Evolutionary conservation across 2,329 filamentous ascomycete genomes (phyloP), one percentile per base, ranked within the genome.

Genomic region (Knufia fluminis): DNA sequence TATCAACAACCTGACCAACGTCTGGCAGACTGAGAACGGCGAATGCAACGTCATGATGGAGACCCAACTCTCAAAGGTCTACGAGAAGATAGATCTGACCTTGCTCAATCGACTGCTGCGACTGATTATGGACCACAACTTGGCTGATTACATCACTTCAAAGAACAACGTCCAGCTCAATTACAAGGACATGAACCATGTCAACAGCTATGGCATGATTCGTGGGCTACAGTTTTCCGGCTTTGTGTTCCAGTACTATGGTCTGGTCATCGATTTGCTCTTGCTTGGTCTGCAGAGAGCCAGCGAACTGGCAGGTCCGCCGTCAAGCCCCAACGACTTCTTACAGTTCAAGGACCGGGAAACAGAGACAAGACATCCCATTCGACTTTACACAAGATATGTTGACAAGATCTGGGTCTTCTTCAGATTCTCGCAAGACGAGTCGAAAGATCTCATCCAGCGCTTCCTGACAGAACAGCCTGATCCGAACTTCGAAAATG

Each of bases 141-240:
- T 98, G 71, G 92, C 92, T 3, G 94, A 98, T 67, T 98, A 98
- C 70, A 98, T 98, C 63, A 96, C 91, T 1, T 89, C 91, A 32
- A 98, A 98, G 79, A 98, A 98, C 75, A 98, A 98, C 63, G 92
- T 98, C 10, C 91, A 96, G 66, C 78, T 98, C 55, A 96, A 94
- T 54, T 98, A 98, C 75, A 98, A 98, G 73, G 92, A 98, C 61
- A 98, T 98, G 92, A 97, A 96, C 64, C 92, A 98, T 63, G 92
- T 94, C 64, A 98, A 98, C 70, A 94, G 88, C 64, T 98, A 97
- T 64, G 92, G 92, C 59, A 86, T 98, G 85, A 96, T 98, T 61
- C 88, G 92, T 61, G 92, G 94, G 59, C 77, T 98, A 14, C 94
- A 98, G 59, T 98, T 98, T 70, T 96, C 92, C 1, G 92, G 88